phyloP scores from a whole-genome alignment of 345 rosid species.

The Acer yangbiense region DNA sequence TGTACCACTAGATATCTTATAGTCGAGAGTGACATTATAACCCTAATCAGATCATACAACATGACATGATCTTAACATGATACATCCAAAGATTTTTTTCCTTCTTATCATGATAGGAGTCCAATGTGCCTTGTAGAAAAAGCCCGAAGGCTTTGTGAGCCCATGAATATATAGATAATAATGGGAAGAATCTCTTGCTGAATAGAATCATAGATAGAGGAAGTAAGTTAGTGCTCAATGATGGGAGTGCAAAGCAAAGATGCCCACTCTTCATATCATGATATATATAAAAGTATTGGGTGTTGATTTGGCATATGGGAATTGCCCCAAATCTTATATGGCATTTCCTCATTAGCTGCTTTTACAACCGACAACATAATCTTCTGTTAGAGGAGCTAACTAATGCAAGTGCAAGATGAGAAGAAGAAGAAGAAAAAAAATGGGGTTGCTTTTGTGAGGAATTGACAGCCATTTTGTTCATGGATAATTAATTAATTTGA shows the following conservation, averaged over 20 bases:
- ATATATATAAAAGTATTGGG: slow-evolving; percentile 18
- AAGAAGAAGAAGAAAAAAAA: background rate
- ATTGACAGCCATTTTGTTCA: slow-evolving; percentile 23
- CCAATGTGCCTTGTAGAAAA: no score
- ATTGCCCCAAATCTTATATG: slow-evolving; percentile 24
- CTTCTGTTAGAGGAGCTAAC: slow-evolving; percentile 19
- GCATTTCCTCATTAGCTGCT: slow-evolving; percentile 20
- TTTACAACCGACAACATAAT: background rate
- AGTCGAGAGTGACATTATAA: no score
- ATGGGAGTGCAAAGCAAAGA: slow-evolving; percentile 40
- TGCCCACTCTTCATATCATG: slow-evolving; percentile 35
- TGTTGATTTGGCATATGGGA: slow-evolving; percentile 22
- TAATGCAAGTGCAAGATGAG: background rate
- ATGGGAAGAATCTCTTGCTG: slow-evolving; percentile 32
- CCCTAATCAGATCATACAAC: no score
- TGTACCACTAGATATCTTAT: no score
- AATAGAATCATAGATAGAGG: slow-evolving; percentile 2
- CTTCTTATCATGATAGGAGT: no score
- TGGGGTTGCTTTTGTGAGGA: slow-evolving; percentile 8
- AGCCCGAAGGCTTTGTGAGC: background rate
- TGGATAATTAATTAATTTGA: no score
- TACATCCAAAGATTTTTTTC: no score
- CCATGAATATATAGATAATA: slow-evolving; percentile 8
- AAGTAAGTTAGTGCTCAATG: slow-evolving; percentile 17
- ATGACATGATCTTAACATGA: no score